A percentile compares a stretch with the other conserved stretches of the same genome.
Conservation (phyloP, 1,284 basidiomycete species). For the Inonotus obliquus region DNA sequence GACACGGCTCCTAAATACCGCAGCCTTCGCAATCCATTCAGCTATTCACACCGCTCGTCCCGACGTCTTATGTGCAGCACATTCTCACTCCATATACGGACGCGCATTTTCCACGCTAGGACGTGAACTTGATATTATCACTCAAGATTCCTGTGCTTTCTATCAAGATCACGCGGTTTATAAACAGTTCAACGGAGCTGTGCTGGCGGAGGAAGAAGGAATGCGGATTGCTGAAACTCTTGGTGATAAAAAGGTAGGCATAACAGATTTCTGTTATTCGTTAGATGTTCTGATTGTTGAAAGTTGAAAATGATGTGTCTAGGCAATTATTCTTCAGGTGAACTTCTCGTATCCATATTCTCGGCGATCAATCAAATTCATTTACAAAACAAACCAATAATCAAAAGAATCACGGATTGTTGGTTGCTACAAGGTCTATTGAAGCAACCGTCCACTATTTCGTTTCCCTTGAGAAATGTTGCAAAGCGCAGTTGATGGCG, state of each 20-base stretch:
- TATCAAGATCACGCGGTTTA: conserved; percentile 41
- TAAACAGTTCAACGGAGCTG: conserved; percentile 50
- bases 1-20: conserved; percentile 37
- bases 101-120: conserved; percentile 59
- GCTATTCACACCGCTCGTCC: conserved; percentile 57
- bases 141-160: conserved; percentile 46
- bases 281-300: neutral
- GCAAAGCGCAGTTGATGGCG: conserved; percentile 47
- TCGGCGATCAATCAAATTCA: conserved; percentile 13
- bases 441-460: conserved; percentile 39
- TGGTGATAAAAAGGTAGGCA: conserved; percentile 41
- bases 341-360: neutral
- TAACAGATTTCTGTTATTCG: conserved; percentile 27
- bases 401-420: conserved; percentile 56
- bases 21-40: conserved; percentile 49
- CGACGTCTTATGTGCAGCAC: conserved; percentile 59
- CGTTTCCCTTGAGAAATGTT: conserved; percentile 38
- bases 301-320: neutral
- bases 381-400: too few species aligned
- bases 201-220: conserved; percentile 55
- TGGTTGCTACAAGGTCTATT: conserved; percentile 41
- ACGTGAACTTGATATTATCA: conserved; percentile 47
- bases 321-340: conserved; percentile 27
- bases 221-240: conserved; percentile 48
- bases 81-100: conserved; percentile 60